A percentile compares a stretch with the other conserved stretches of the same genome.
phyloP scores from a whole-genome alignment of 129 eudicot genomes.

The Tagetes patula region DNA sequence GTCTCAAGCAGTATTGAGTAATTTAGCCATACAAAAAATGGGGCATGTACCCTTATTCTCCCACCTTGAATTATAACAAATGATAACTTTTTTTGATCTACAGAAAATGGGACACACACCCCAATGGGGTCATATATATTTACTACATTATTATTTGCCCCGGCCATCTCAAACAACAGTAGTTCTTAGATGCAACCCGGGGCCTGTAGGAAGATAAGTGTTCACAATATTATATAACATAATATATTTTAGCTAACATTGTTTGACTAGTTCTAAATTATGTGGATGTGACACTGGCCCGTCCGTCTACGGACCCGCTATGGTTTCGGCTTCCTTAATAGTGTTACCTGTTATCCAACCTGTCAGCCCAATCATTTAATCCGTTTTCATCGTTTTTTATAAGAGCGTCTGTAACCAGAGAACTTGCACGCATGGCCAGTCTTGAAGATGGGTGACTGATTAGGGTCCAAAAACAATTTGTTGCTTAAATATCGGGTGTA shows the following conservation, averaged over 20 bases:
- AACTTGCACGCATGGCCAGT: too few relatives aligned
- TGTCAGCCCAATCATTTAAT: not conserved
- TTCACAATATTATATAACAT: not conserved
- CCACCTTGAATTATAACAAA: constrained; percentile 27
- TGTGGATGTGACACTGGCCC: not conserved
- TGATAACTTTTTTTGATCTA: constrained; percentile 17
- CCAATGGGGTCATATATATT: constrained; percentile 23
- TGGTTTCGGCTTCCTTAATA: not conserved
- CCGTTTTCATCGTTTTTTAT: not conserved
- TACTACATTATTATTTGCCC: constrained; percentile 14
- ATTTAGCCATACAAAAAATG: constrained; percentile 23
- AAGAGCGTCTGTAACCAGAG: not conserved
- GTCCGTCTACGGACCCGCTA: not conserved
- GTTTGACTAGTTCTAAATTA: not conserved
- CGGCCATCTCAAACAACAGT: constrained; percentile 5
- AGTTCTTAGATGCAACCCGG: not conserved
- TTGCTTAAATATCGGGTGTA: too few relatives aligned
- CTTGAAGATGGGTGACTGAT: too few relatives aligned
- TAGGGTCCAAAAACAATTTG: too few relatives aligned
- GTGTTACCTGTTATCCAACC: not conserved
- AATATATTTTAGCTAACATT: not conserved
- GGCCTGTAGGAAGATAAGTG: not conserved
- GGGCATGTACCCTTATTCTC: constrained; percentile 22
- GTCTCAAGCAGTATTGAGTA: constrained; percentile 13
- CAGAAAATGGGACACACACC: constrained; percentile 28